Evolutionary conservation across 202 grass and related monocot species (phyloP).

Genomic region (Dendrocalamus latiflorus): DNA sequence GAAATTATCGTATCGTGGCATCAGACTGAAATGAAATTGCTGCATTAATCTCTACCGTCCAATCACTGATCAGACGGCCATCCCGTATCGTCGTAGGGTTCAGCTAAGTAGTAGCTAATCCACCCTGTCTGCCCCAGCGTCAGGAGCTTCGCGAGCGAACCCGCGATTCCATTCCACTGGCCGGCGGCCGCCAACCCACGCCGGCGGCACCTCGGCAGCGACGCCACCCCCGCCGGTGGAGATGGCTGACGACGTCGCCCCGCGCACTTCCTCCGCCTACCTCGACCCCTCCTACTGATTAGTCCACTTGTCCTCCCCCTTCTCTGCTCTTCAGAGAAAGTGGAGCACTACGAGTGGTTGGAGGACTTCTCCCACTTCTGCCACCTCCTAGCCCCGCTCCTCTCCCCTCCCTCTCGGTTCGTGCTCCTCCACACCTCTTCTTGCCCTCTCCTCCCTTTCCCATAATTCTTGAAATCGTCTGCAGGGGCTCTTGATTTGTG

Average conservation of each 20-base stretch:
- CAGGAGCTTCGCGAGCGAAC: not conserved
- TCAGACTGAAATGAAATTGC: too few species aligned
- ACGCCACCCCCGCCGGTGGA: not conserved
- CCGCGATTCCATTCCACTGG: not conserved
- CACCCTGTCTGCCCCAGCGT: too few species aligned
- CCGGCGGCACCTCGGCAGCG: not conserved
- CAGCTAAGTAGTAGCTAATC: not conserved
- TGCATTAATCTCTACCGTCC: not conserved
- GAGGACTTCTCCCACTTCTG: too few species aligned
- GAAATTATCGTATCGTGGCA: too few species aligned
- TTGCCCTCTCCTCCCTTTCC: too few species aligned
- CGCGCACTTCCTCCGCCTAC: slow-evolving; percentile 45
- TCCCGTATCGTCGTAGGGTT: not conserved
- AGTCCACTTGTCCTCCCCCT: not conserved
- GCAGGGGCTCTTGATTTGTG: too few species aligned
- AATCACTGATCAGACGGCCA: not conserved
- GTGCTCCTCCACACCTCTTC: too few species aligned
- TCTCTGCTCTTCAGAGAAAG: not conserved
- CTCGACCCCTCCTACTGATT: slow-evolving; percentile 32
- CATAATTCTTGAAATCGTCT: too few species aligned
- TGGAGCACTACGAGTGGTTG: not conserved
- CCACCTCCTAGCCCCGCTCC: too few species aligned
- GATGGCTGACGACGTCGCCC: slow-evolving; percentile 41
- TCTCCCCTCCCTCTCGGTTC: too few species aligned
- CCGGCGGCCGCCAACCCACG: too few species aligned